Evolutionary conservation across 2,329 filamentous ascomycete genomes (phyloP).

Genomic region (Cladophialophora chaetospira): DNA sequence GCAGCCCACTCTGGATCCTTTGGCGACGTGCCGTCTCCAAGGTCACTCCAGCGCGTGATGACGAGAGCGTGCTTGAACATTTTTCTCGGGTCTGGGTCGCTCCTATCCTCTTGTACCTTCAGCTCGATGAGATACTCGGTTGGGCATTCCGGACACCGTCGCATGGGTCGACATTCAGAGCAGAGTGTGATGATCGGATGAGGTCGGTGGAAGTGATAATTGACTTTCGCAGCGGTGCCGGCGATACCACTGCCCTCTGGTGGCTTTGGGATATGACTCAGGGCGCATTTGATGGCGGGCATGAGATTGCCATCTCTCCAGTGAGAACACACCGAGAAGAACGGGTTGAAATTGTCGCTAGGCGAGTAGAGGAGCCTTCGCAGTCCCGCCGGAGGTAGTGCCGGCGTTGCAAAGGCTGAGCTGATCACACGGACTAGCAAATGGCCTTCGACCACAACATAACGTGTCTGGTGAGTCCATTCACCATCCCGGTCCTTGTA

Average conservation of each 20-base stretch:
- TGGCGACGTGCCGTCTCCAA: conserved; percentile 58
- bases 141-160: conserved; percentile 63
- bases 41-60: conserved; percentile 63
- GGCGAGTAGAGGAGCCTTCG: conserved; percentile 61
- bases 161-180: conserved; percentile 59
- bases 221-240: conserved; percentile 42
- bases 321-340: conserved; percentile 64
- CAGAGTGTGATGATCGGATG: conserved; percentile 55
- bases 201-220: conserved; percentile 37
- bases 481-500: conserved; percentile 51
- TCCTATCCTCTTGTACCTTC: conserved; percentile 59
- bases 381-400: conserved; percentile 54
- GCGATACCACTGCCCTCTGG: conserved; percentile 45
- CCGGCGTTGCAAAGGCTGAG: conserved; percentile 54
- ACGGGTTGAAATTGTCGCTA: conserved; percentile 60
- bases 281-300: conserved; percentile 62
- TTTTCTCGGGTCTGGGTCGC: conserved; percentile 45
- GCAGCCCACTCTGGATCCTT: conserved; percentile 58
- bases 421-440: conserved; percentile 62
- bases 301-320: conserved; percentile 65
- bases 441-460: conserved; percentile 55
- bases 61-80: conserved; percentile 63
- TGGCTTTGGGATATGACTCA: conserved; percentile 57
- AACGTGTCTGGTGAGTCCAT: conserved; percentile 60
- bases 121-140: conserved; percentile 65